phyloP scores from a whole-genome alignment of 2,329 filamentous ascomycete species.

The Talaromyces pinophilus region DNA sequence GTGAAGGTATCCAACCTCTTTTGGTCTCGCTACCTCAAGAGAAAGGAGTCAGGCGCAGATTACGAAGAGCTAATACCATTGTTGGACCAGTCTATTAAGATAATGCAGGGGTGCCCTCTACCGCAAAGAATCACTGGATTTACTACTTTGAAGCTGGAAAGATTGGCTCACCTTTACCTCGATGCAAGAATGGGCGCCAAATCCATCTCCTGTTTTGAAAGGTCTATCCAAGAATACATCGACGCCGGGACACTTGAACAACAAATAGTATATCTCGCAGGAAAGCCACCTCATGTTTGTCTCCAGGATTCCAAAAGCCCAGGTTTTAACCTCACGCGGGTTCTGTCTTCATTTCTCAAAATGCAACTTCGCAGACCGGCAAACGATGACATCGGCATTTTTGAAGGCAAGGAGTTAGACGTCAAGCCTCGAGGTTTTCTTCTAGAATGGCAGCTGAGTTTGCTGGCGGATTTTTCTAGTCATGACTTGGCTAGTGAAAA shows the following conservation, averaged over 20 bases:
- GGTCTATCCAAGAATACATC: slow-evolving; percentile 46
- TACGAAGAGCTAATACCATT: slow-evolving; percentile 40
- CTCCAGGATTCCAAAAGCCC: slow-evolving; percentile 40
- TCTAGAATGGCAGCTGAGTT: slow-evolving; percentile 42
- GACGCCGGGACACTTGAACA: slow-evolving; percentile 39
- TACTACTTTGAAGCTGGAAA: slow-evolving; percentile 48
- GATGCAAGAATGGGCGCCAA: slow-evolving; percentile 39
- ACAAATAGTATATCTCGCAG: slow-evolving; percentile 31
- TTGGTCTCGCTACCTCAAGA: slow-evolving; percentile 50
- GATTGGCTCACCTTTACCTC: slow-evolving; percentile 45
- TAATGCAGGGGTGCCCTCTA: slow-evolving; percentile 38
- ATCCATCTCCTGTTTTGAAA: slow-evolving; percentile 41
- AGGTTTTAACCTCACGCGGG: slow-evolving; percentile 41
- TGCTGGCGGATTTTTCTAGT: slow-evolving; percentile 36
- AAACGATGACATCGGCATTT: slow-evolving; percentile 31
- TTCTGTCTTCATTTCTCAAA: slow-evolving; percentile 40
- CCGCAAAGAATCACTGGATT: slow-evolving; percentile 42
- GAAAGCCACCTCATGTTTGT: slow-evolving; percentile 31
- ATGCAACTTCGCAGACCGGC: slow-evolving; percentile 37
- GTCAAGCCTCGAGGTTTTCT: slow-evolving; percentile 34
- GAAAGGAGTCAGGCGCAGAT: slow-evolving; percentile 39
- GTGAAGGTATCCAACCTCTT: slow-evolving; percentile 50
- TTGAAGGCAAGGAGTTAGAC: slow-evolving; percentile 36
- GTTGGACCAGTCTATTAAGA: slow-evolving; percentile 44
- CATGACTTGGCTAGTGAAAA: slow-evolving; percentile 32